Conservation (phyloP, 345 rosid genomes). For the Murraya koenigii region DNA sequence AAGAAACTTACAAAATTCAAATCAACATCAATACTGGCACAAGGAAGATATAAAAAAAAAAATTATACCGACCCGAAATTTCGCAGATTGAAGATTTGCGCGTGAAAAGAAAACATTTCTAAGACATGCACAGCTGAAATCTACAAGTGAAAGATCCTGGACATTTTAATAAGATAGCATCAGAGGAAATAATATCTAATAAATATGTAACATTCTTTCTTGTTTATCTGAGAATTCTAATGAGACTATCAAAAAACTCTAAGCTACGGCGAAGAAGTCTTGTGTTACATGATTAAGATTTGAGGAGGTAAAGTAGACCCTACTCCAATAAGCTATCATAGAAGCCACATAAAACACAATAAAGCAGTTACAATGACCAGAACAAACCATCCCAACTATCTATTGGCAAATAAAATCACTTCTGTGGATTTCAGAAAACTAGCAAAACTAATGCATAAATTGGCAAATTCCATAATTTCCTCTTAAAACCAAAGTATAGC, state of each 20-base stretch:
- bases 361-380: background rate
- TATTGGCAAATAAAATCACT: background rate
- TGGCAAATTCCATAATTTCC: background rate
- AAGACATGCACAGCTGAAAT: conserved; percentile 86
- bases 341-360: background rate
- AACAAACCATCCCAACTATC: background rate
- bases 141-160: conserved; percentile 83
- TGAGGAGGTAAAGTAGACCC: background rate
- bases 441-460: background rate
- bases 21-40: background rate
- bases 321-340: background rate
- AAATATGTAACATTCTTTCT: background rate
- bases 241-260: background rate
- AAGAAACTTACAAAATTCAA: background rate
- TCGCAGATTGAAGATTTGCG: conserved; percentile 83
- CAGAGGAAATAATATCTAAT: conserved; percentile 1
- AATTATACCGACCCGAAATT: conserved; percentile 60
- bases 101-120: conserved; percentile 88
- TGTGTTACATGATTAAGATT: background rate
- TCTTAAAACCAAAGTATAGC: background rate
- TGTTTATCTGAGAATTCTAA: background rate
- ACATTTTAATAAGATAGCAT: conserved; percentile 8
- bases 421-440: background rate
- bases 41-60: background rate
- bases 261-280: background rate